Evolutionary conservation across 257 asterid genomes (phyloP).

Genomic region (Datura wrightii): DNA sequence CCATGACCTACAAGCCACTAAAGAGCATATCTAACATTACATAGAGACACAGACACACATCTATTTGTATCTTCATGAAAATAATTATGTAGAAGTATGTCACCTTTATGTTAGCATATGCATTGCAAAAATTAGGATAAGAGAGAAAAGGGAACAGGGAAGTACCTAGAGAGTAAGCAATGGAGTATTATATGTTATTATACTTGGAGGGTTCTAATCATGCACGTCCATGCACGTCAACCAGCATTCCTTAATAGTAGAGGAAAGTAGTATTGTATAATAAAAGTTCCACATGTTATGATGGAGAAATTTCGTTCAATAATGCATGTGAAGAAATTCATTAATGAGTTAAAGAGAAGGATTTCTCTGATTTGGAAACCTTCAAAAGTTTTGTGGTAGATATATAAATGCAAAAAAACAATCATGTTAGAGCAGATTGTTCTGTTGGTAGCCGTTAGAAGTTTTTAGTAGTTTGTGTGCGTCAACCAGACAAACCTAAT

Average conservation of each 20-base stretch:
- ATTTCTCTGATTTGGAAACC: constrained; percentile 15
- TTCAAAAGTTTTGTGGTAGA: background rate
- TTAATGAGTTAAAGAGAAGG: background rate
- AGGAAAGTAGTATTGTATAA: background rate
- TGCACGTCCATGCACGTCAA: background rate
- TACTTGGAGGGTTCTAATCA: background rate
- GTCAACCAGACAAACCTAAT: constrained; percentile 11
- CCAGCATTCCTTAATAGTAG: background rate
- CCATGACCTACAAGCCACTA: background rate
- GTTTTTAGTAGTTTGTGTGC: constrained; percentile 15
- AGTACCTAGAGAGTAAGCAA: background rate
- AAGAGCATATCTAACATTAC: constrained; percentile 8
- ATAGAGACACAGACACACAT: background rate
- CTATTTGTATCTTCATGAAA: background rate
- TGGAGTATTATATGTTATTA: background rate
- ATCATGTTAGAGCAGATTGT: background rate
- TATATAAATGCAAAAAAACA: background rate
- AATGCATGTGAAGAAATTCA: background rate
- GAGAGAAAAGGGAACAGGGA: background rate
- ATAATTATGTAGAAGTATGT: constrained; percentile 1
- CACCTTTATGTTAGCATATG: background rate
- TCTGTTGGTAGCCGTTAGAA: background rate
- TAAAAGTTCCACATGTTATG: background rate
- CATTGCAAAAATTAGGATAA: background rate
- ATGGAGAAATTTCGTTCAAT: background rate